phyloP scores from a whole-genome alignment of 2,329 filamentous ascomycete genomes.

The Exutisphaerella laricina region DNA sequence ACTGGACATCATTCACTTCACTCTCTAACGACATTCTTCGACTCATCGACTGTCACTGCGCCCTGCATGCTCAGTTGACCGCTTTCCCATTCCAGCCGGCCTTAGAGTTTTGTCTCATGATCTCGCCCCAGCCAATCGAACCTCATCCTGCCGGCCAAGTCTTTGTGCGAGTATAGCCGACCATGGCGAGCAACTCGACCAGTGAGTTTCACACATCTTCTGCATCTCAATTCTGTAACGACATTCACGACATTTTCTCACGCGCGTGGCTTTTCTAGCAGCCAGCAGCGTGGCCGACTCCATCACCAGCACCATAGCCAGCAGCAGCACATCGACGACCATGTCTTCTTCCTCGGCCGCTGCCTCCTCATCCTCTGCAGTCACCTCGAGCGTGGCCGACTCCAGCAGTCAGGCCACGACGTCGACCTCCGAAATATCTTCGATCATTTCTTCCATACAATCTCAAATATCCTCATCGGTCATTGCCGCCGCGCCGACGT shows the following conservation, averaged over 20 bases:
- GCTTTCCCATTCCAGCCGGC: background rate
- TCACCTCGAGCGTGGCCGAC: background rate
- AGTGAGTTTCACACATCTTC: background rate
- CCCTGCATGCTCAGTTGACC: background rate
- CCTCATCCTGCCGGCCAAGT: background rate
- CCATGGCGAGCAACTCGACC: constrained; percentile 2
- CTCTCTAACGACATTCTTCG: background rate
- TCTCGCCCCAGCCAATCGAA: background rate
- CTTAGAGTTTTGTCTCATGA: background rate
- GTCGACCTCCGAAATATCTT: constrained; percentile 1
- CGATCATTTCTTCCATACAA: constrained; percentile 14
- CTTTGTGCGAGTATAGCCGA: background rate
- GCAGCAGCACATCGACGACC: background rate
- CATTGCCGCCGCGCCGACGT: constrained; percentile 2
- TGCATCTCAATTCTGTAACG: background rate
- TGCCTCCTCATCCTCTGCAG: background rate
- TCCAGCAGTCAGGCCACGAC: background rate
- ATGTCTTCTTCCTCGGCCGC: background rate
- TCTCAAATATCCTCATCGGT: constrained; percentile 14
- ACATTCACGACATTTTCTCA: background rate
- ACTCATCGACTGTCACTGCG: background rate
- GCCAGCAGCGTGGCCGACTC: background rate
- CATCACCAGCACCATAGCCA: background rate
- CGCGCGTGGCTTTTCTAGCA: background rate
- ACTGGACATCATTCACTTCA: background rate